Evolutionary conservation across 2,329 filamentous ascomycete species (phyloP), one percentile per base, ranked within the genome.

Genomic region (Hymenoscyphus scutula): DNA sequence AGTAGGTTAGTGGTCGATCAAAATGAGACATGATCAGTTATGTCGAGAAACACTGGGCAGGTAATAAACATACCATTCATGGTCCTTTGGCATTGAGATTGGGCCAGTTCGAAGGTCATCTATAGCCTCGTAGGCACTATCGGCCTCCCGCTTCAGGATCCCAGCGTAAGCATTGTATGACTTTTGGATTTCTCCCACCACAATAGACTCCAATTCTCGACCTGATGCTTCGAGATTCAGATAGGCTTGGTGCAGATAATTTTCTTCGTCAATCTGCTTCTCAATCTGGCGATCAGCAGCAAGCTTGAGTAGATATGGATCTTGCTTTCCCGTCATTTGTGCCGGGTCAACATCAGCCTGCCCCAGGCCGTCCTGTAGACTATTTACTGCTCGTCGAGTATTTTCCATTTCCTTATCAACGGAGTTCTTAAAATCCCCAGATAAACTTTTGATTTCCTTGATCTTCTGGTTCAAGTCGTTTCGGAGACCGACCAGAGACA

Each of bases 151-250:
- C 79, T 94, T 96, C 64, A 98, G 80, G 67, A 98, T 96, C 59
- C 89, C 90, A 27, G 93, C 91, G 70, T 97, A 92, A 2, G 93
- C 92, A 71, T 95, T 97, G 79, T 97, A 98, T 0, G 95, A 92
- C 76, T 98, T 98, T 74, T 99, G 95, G 51, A 99, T 96, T 77
- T 99, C 95, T 68, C 93, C 92, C 15, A 99, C 92, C 0, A 99
- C 92, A 67, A 99, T 98, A 0, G 92, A 90, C 77, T 99, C 95
- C 2, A 99, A 85, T 77, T 99, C 95, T 64, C 93, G 89, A 2
- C 95, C 95, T 17, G 95, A 98, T 68, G 86, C 91, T 76, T 99
- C 95, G 15, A 99, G 82, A 74, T 99, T 98, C 58, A 97, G 82
- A 72, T 96, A 97, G 10, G 95, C 95, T 90, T 93, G 85, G 74